These are phyloP conservation scores for Blepharisma stoltei DNA, from an alignment of 73 alveolate genomes.

Conservation along the genomic window DNA sequence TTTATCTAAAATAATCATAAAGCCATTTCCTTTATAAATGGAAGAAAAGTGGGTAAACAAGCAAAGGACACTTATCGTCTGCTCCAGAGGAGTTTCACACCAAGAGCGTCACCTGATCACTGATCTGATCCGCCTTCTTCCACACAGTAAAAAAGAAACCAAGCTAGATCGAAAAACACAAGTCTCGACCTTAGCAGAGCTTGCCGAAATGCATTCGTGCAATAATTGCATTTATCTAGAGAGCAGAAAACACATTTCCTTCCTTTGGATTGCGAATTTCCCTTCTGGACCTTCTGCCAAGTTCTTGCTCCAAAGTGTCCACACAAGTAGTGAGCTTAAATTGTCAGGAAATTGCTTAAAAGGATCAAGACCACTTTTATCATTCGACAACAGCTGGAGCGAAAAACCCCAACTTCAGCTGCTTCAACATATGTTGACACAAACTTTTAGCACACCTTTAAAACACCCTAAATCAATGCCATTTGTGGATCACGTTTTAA, in stretches of 20 bases:
- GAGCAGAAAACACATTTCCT: slow-evolving; percentile 81
- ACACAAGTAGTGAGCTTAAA: slow-evolving; percentile 89
- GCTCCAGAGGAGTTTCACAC: slow-evolving; percentile 87
- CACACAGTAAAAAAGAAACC: slow-evolving; percentile 95
- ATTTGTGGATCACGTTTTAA: slow-evolving; percentile 90
- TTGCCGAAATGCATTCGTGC: slow-evolving; percentile 89
- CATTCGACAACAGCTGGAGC: slow-evolving; percentile 80
- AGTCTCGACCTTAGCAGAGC: slow-evolving; percentile 75
- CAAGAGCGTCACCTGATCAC: slow-evolving; percentile 75
- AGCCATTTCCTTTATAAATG: slow-evolving; percentile 50
- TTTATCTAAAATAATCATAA: neutral
- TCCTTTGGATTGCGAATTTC: slow-evolving; percentile 89
- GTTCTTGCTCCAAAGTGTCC: slow-evolving; percentile 84
- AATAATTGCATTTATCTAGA: slow-evolving; percentile 90
- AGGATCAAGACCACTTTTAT: slow-evolving; percentile 90
- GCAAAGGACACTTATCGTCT: slow-evolving; percentile 83
- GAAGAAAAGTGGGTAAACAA: slow-evolving; percentile 83
- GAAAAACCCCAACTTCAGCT: slow-evolving; percentile 67
- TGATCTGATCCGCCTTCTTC: slow-evolving; percentile 85
- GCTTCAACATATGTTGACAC: slow-evolving; percentile 78
- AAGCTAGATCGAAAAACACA: slow-evolving; percentile 90
- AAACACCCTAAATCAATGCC: slow-evolving; percentile 98
- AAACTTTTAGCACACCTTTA: slow-evolving; percentile 88
- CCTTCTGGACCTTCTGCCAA: slow-evolving; percentile 97
- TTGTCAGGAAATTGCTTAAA: slow-evolving; percentile 96